Percentiles rank a stretch among this genome's conserved stretches.
Evolutionary conservation across 352 stramenopile species (phyloP).

Genomic region (Phytophthora tentaculata): DNA sequence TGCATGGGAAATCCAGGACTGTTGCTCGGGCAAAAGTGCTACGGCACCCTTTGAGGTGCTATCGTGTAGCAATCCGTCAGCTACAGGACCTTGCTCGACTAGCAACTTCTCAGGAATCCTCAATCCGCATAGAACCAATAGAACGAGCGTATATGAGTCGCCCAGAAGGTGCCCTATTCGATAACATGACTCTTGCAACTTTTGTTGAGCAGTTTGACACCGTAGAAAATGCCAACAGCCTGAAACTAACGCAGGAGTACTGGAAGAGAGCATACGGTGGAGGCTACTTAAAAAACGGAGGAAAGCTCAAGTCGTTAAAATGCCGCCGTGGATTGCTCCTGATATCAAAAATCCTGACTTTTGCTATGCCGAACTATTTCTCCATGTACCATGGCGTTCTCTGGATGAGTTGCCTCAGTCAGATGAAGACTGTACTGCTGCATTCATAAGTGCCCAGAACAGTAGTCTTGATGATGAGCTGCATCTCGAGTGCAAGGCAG

Average conservation of each 20-base stretch:
- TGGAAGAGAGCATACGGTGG: not conserved
- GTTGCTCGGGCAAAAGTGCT: slow-evolving; percentile 8
- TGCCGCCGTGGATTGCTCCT: slow-evolving; percentile 6
- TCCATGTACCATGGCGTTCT: slow-evolving; percentile 3
- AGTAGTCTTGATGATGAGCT: slow-evolving; percentile 1
- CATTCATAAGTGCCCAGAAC: not conserved
- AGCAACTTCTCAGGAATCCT: not conserved
- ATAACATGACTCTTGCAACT: slow-evolving; percentile 4
- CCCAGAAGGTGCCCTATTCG: not conserved
- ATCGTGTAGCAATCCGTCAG: too few relatives aligned
- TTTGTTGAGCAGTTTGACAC: slow-evolving; percentile 13
- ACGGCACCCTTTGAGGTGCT: not conserved
- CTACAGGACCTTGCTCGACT: not conserved
- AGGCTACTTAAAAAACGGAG: not conserved
- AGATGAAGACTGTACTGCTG: slow-evolving; percentile 7
- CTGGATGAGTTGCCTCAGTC: slow-evolving; percentile 1
- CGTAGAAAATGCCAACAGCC: too few relatives aligned
- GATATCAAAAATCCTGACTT: slow-evolving; percentile 5
- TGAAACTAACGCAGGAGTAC: not conserved
- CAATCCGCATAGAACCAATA: slow-evolving; percentile 4
- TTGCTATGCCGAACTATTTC: slow-evolving; percentile 12
- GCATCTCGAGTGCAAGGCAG: not conserved
- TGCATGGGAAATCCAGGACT: slow-evolving; percentile 11
- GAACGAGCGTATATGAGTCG: slow-evolving; percentile 8
- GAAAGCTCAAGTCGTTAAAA: slow-evolving; percentile 3